Evolutionary conservation across 1,284 basidiomycete genomes (phyloP).

Genomic region (Naganishia cerealis): DNA sequence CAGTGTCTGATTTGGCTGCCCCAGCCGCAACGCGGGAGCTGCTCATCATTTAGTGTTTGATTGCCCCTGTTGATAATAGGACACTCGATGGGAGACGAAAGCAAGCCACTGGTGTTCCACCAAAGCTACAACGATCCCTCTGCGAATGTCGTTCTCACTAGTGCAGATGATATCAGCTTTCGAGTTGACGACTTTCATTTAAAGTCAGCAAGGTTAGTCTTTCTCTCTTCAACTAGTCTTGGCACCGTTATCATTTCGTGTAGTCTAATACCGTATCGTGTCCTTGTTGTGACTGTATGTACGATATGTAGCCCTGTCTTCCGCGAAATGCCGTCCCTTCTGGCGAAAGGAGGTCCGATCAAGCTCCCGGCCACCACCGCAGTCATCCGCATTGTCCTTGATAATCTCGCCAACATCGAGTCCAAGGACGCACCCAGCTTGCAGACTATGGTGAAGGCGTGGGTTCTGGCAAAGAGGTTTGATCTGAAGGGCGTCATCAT

Average conservation of each 20-base stretch:
- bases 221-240: background rate
- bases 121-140: slow-evolving; percentile 1
- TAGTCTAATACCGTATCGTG: background rate
- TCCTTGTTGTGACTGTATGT: background rate
- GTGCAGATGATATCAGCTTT: background rate
- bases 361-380: background rate
- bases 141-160: slow-evolving; percentile 1
- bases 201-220: slow-evolving; percentile 9
- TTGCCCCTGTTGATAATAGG: background rate
- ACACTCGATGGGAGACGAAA: background rate
- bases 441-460: background rate
- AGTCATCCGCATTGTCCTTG: background rate
- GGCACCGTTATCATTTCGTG: background rate
- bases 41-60: background rate
- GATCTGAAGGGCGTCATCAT: background rate
- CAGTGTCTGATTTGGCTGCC: no score
- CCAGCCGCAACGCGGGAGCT: background rate
- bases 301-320: slow-evolving; percentile 17
- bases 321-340: slow-evolving; percentile 1
- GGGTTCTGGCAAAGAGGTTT: background rate
- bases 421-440: background rate
- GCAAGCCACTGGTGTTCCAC: background rate
- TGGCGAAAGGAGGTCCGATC: background rate
- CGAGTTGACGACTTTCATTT: slow-evolving; percentile 7
- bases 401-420: background rate